Base-by-base conservation (phyloP, 257 asterid species). In the Pogostemon cablin region DNA sequence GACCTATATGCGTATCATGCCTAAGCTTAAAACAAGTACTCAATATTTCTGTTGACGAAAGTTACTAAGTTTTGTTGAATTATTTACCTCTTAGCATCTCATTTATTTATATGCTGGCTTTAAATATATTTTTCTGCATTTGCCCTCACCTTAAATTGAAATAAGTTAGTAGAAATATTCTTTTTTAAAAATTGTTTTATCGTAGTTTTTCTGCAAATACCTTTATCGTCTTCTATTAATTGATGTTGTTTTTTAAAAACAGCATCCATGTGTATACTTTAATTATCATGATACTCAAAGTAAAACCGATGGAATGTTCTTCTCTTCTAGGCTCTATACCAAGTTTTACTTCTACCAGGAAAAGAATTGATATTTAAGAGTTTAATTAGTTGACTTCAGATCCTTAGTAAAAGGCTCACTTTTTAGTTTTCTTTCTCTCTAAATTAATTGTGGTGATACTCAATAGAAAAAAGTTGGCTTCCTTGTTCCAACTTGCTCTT, bases 221-320 rank as follows among this genome's bases (percentile, higher is more conserved):
- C 1, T 62, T 59, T 10, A 25, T 25, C 0, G 32, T 25, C 32
- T 25, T 25, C 32, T 25, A 35, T 67, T 32, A 43, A 71, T 44
- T 6, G 43, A 41, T 68, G 41, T 38, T 62, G n/a, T 60, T 62
- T 60, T 54, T 62, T 40, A 15, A 50, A 41, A 61, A 59, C 9
- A 35, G 57, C 20, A 50, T 11, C 41, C 40, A 41, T 3, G 11
- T 52, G 39, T 60, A 53, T 52, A 62, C 47, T 5, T 42, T 63
- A 53, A 43, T 42, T 61, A 38, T 9, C 10, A 38, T 54, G 6
- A 4, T n/a, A 32, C 49, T 43, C 2, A 54, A 57, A n/a, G 44
- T 63, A 38, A 50, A 48, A 66, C 57, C 38, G 7, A 34, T 42
- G n/a, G 32, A 0, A 6, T 46, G 62, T 12, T 52, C 40, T 69